Base-by-base conservation (phyloP, 1,284 basidiomycete species). In the Butyriboletus appendiculatus region DNA sequence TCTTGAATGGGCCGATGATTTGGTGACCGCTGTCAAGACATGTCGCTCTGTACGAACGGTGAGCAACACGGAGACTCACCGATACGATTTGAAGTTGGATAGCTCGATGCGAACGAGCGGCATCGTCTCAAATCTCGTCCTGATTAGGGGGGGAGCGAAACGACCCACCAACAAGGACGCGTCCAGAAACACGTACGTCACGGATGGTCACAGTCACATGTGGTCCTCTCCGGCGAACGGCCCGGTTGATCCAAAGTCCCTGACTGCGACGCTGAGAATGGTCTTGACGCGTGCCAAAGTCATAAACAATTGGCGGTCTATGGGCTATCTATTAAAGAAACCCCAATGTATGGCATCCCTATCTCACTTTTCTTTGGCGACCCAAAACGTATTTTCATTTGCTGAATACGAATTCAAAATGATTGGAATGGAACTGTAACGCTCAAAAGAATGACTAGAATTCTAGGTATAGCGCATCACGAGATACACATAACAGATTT, bases 81-180 rank as follows among this genome's bases (percentile, higher is more conserved):
- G 79, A 69, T 96, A 96, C 0, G 92, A 95, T 77, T 97, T 97
- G 81, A 97, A 97, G 81, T 96, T 91, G 73, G 82, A 90, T 35
- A 96, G 76, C 74, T 96, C 93, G 55, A 96, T 90, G 61, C 85
- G 85, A 57, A 84, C 64, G 56, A 92, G 81, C 56, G 89, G 89
- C 90, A 91, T 91, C 34, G 57, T 59, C 43, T 40, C 33, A 43
- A 58, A 58, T 51, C 26, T 57, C 58, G 52, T 20, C 32, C 22
- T 38, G 50, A 9, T 66, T 62, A 66, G 62, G 67, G 63, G 63
- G 58, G 48, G 33, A 33, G 18, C 35, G 24, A 52, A 44, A 45
- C 35, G 42, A 16, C 22, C 22, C 26, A 55, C 53, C 53, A 67
- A 60, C 62, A 57, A 54, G 37, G 40, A 69, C 64, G 61, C 65